phyloP scores from a whole-genome alignment of 2,329 filamentous ascomycete genomes.

The Paramyrothecium sp. region DNA sequence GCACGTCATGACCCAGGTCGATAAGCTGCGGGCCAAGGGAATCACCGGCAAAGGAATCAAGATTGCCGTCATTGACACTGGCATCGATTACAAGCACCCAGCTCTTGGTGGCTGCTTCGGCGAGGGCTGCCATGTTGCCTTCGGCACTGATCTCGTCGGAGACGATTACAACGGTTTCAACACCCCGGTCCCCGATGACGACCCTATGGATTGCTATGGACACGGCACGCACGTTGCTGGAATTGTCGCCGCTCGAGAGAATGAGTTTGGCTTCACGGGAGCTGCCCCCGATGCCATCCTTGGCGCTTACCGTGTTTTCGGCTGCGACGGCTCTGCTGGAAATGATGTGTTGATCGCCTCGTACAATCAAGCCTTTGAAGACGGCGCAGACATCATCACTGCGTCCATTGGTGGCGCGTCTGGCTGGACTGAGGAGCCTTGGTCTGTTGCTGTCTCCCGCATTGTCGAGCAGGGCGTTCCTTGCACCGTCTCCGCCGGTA shows the following conservation, averaged over 20 bases:
- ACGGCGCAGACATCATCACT: conserved; percentile 57
- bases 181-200: conserved; percentile 40
- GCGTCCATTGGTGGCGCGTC: conserved; percentile 50
- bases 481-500: conserved; percentile 53
- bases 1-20: conserved; percentile 56
- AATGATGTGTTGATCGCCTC: conserved; percentile 60
- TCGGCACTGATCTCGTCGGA: conserved; percentile 57
- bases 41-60: conserved; percentile 50
- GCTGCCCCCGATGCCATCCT: conserved; percentile 55
- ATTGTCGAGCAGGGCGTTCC: conserved; percentile 54
- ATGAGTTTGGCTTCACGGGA: conserved; percentile 54
- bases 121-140: conserved; percentile 53
- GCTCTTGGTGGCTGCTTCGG: conserved; percentile 66
- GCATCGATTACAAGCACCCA: conserved; percentile 62
- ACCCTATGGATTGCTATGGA: conserved; percentile 56
- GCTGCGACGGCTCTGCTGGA: conserved; percentile 47
- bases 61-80: conserved; percentile 53
- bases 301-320: conserved; percentile 57
- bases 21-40: conserved; percentile 48
- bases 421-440: conserved; percentile 52
- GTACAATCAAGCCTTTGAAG: conserved; percentile 59
- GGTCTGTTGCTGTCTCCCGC: conserved; percentile 47
- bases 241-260: conserved; percentile 57
- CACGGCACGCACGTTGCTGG: conserved; percentile 64
- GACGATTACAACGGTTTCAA: conserved; percentile 45